Evolutionary conservation across 345 rosid genomes (phyloP), one percentile per base, ranked within the genome.

Genomic region (Balakata baccata): DNA sequence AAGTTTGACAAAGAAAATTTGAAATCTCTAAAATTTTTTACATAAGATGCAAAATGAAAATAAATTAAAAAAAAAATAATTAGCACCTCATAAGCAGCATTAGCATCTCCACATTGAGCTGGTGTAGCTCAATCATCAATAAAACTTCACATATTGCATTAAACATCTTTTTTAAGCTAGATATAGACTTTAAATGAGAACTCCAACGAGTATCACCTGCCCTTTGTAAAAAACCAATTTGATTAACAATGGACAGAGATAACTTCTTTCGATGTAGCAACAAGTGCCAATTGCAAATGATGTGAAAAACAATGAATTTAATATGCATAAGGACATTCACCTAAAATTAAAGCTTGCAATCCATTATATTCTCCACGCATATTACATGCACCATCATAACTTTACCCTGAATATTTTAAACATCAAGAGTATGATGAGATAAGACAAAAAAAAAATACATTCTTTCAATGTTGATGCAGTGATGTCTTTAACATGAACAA

Each of bases 371-470:
- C 60, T 3, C 23, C 59, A 0, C 60, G 3, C 59, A 52, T 68
- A 51, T 68, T 68, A 68, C 72, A 50, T 52, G 23, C 59, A 23
- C 72, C 61, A 68, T 68, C 46, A 68, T 68, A 68, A 4, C 61
- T 45, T 34, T 52, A 22, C 10, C 72, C 72, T 29, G 11, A 25
- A 68, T 50, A 37, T 52, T 51, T 2, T 68, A 20, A 14, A 68
- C 12, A 50, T 25, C 17, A 51, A 68, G 46, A 29, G 14, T 50
- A 34, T 29, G 47, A 6, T 6, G 20, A 25, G 60, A 50, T 4
- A 51, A 13, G 4, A 68, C 47, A n/a, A n/a, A n/a, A n/a, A 5
- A n/a, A n/a, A n/a, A n/a, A n/a, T n/a, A n/a, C n/a, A n/a, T n/a
- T n/a, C n/a, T n/a, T n/a, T n/a, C n/a, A n/a, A n/a, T n/a, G n/a